These are phyloP conservation scores for Malassezia obtusa DNA, from an alignment of 1,284 basidiomycete genomes.

Conservation along the genomic window DNA sequence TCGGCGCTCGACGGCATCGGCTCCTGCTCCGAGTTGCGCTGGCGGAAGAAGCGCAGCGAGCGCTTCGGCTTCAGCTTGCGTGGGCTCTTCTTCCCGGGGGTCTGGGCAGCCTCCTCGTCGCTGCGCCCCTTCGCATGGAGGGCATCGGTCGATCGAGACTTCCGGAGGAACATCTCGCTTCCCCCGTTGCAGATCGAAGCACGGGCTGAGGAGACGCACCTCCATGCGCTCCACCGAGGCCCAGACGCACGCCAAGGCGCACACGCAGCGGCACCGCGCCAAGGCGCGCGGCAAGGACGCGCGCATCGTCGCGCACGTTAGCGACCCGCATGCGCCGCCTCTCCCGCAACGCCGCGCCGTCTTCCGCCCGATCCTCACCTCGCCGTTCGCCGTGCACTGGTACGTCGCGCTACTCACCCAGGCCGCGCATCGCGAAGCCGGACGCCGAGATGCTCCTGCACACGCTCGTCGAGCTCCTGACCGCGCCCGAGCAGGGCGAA, in stretches of 20 bases:
- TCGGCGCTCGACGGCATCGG: neutral
- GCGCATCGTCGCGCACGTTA: neutral
- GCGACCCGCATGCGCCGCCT: neutral
- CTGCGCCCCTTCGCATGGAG: neutral
- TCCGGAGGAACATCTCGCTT: slow-evolving; percentile 12
- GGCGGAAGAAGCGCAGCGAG: slow-evolving; percentile 10
- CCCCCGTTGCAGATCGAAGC: neutral
- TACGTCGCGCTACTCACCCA: neutral
- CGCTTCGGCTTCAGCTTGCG: slow-evolving; percentile 1
- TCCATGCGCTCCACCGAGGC: slow-evolving; percentile 4
- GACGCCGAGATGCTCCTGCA: slow-evolving; percentile 17
- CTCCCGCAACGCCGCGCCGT: neutral
- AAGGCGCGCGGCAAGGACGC: slow-evolving; percentile 13
- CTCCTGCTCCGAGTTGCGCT: neutral
- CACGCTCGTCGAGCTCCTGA: slow-evolving; percentile 14
- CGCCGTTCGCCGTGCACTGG: slow-evolving; percentile 17
- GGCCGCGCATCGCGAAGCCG: slow-evolving; percentile 9
- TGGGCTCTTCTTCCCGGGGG: neutral
- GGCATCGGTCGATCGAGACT: slow-evolving; percentile 10
- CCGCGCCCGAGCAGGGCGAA: neutral
- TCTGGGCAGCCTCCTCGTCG: neutral
- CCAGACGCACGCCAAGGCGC: slow-evolving; percentile 7
- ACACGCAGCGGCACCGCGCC: slow-evolving; percentile 15
- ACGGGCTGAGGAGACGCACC: slow-evolving; percentile 6
- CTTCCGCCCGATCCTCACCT: slow-evolving; percentile 18